Base-by-base conservation (phyloP, 768 basidiomycete species). In the Kwoniella europaea region DNA sequence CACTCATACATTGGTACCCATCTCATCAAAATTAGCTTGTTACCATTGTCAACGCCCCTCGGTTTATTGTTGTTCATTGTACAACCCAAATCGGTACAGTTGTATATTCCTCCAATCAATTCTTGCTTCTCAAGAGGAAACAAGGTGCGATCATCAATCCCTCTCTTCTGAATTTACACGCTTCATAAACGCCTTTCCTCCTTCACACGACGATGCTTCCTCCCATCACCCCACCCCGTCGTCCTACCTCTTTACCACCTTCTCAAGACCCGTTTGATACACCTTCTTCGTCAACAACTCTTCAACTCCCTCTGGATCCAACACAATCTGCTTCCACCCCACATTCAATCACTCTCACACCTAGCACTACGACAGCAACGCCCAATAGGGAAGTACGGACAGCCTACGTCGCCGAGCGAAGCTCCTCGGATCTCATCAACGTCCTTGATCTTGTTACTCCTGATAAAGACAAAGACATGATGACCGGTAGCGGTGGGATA, bases 401-500 rank as follows among this genome's bases (percentile, higher is more conserved):
- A 29, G 67, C 67, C 29, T 68, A 68, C 52, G 46, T 59, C 6
- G 58, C 67, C 16, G 43, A 35, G 24, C 13, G 67, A 24, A 68
- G 57, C 10, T 35, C 46, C 20, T 29, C 67, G 10, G 67, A 68
- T 22, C 42, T 68, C 22, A 43, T 67, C 13, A 59, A n/a, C 20
- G 57, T 67, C 5, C 12, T 56, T 15, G 57, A 67, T 50, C 35
- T 68, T 16, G 22, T 64, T n/a, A 64, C 63, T 27, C 63, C 52
- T 35, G 63, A 64, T 9, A 35, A 35, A 35, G 6, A 35, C 35
- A 35, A 35, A 35, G 5, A 35, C 15, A 64, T 35, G 29, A 64
- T 64, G 63, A 53, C 53, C 3, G 44, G 64, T 24, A 27, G 54
- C 10, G 44, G 64, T 16, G 41, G 54, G 16, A 43, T 66, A 18